Conservation (phyloP, 495 filamentous ascomycete species). For the Diplogelasinospora grovesii region DNA sequence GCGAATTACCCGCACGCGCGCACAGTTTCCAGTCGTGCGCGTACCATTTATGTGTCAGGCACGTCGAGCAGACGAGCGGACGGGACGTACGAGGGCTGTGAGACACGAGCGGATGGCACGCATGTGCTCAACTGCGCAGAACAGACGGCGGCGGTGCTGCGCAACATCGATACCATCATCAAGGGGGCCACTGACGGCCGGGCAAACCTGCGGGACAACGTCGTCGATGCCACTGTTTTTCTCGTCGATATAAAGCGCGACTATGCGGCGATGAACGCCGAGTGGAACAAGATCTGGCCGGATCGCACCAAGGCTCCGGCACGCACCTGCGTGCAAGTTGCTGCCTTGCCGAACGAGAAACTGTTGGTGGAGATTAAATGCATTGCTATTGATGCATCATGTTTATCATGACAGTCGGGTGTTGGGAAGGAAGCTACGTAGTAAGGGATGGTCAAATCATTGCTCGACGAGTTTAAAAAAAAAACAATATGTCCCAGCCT, state of each 20-base stretch:
- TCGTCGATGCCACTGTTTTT: constrained; percentile 25
- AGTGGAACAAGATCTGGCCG: constrained; percentile 25
- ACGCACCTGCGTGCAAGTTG: constrained; percentile 22
- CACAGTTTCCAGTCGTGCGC: constrained; percentile 13
- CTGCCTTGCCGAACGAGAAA: constrained; percentile 19
- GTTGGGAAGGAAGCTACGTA: too few species aligned
- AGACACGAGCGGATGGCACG: constrained; percentile 8
- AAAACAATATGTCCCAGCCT: too few species aligned
- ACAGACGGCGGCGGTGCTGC: constrained; percentile 21
- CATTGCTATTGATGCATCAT: constrained; percentile 16
- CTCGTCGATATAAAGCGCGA: constrained; percentile 18
- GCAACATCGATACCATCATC: constrained; percentile 22
- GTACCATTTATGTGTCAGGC: constrained; percentile 23
- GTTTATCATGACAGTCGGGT: too few species aligned
- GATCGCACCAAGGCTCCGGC: constrained; percentile 20
- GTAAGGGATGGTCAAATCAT: too few species aligned
- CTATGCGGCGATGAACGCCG: constrained; percentile 23
- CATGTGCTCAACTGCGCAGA: constrained; percentile 16
- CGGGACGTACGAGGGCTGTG: constrained; percentile 21
- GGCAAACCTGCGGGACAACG: constrained; percentile 14
- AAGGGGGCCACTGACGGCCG: constrained; percentile 14
- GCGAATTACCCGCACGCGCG: constrained; percentile 27
- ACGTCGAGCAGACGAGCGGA: constrained; percentile 21
- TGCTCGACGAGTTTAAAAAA: too few species aligned
- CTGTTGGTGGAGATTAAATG: constrained; percentile 26